Conservation (phyloP, 306 rosid genomes). For the Quillaja saponaria region DNA sequence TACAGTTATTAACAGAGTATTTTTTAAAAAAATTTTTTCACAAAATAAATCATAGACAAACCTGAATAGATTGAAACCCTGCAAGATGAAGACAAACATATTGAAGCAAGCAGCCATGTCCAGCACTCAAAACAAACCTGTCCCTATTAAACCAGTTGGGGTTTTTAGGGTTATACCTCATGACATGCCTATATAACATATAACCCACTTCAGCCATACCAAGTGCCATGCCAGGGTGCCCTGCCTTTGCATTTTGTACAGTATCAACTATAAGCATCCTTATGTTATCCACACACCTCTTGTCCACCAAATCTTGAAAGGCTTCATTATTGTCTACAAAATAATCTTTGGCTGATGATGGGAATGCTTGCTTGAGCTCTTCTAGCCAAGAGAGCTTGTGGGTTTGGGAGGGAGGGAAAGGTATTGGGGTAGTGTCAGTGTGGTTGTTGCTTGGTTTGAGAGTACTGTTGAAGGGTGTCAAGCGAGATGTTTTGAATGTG, state of each 20-base stretch:
- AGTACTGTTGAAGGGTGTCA: too few species aligned
- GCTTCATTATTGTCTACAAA: neutral
- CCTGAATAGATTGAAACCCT: conserved; percentile 1
- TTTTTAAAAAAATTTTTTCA: too few species aligned
- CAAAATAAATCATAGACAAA: too few species aligned
- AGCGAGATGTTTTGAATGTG: too few species aligned
- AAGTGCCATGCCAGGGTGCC: neutral
- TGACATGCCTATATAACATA: neutral
- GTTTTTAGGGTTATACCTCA: conserved; percentile 9
- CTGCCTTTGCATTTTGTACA: conserved; percentile 3
- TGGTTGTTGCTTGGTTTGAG: too few species aligned
- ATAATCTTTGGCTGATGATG: neutral
- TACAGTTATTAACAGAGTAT: too few species aligned
- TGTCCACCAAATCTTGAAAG: neutral
- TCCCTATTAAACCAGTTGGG: conserved; percentile 5
- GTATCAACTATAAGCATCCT: too few species aligned
- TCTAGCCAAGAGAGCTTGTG: neutral
- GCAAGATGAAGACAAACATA: conserved; percentile 3
- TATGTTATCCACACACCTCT: neutral
- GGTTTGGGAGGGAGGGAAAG: neutral
- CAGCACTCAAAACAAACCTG: conserved; percentile 16
- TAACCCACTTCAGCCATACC: neutral
- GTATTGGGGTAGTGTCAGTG: too few species aligned
- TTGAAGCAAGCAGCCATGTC: conserved; percentile 16
- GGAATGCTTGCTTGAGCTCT: neutral